Conservation (phyloP, 306 rosid species). For the Cucurbita moschata region DNA sequence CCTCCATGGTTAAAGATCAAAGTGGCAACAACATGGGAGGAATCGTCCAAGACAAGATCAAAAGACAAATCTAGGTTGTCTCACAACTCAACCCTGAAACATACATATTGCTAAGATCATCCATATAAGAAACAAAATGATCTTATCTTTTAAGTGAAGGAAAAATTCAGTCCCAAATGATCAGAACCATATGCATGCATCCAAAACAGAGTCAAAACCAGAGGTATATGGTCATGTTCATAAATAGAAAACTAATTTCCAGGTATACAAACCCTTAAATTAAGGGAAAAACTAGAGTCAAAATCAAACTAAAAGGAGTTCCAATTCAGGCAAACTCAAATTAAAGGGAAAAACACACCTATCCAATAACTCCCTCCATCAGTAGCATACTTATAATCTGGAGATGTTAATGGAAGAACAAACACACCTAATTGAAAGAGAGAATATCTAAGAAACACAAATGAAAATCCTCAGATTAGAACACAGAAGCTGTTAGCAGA, state of each 20-base stretch:
- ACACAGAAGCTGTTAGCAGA: background rate
- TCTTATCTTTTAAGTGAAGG: background rate
- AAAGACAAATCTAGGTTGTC: background rate
- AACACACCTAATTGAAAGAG: background rate
- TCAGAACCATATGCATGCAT: background rate
- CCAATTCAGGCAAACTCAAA: background rate
- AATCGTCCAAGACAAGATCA: background rate
- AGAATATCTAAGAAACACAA: background rate
- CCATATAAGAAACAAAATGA: background rate
- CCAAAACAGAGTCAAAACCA: background rate
- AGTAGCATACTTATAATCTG: background rate
- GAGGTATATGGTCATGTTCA: background rate
- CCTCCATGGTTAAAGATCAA: constrained; percentile 24
- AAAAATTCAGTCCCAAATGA: background rate
- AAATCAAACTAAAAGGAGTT: constrained; percentile 5
- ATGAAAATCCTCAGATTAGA: background rate
- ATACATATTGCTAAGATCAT: background rate
- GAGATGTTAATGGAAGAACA: background rate
- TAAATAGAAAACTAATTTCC: background rate
- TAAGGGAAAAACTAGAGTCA: background rate
- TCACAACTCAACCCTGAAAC: background rate
- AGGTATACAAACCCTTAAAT: background rate
- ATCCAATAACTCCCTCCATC: background rate
- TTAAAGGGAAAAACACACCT: background rate
- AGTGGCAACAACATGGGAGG: background rate